phyloP scores from a whole-genome alignment of 805 yeast genomes.

The Metschnikowia continentalis region DNA sequence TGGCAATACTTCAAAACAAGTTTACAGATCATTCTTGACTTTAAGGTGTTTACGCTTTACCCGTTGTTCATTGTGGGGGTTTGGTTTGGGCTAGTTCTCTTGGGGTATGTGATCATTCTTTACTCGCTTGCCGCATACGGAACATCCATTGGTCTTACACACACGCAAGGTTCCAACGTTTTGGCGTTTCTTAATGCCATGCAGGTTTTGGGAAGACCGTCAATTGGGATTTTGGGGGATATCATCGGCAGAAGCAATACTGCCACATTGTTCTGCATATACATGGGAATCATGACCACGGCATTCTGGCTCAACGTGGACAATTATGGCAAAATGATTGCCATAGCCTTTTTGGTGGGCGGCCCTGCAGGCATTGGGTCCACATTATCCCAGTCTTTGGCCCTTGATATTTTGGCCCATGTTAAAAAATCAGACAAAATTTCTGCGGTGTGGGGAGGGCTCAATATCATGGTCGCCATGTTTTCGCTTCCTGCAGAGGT shows the following conservation, averaged over 20 bases:
- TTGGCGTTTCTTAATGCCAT: slow-evolving; percentile 38
- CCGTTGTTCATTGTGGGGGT: slow-evolving; percentile 23
- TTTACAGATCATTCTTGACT: slow-evolving; percentile 34
- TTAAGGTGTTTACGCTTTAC: slow-evolving; percentile 22
- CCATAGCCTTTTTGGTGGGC: slow-evolving; percentile 29
- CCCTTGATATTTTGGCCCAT: slow-evolving; percentile 15
- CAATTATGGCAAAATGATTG: slow-evolving; percentile 28
- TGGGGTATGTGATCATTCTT: slow-evolving; percentile 35
- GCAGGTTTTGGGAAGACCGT: slow-evolving; percentile 48
- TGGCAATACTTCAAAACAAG: slow-evolving; percentile 18
- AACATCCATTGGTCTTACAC: slow-evolving; percentile 41
- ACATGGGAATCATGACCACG: slow-evolving; percentile 23
- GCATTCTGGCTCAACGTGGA: slow-evolving; percentile 40
- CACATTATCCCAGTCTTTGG: slow-evolving; percentile 19
- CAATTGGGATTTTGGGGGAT: slow-evolving; percentile 47
- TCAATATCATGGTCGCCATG: slow-evolving; percentile 30
- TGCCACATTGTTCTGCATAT: slow-evolving; percentile 19
- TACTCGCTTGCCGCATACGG: slow-evolving; percentile 40
- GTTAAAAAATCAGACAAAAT: slow-evolving; percentile 18
- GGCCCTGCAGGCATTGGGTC: slow-evolving; percentile 28
- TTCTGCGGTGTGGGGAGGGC: slow-evolving; percentile 39
- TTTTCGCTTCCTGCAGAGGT: slow-evolving; percentile 48
- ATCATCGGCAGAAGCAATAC: slow-evolving; percentile 43
- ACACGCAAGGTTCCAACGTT: slow-evolving; percentile 28
- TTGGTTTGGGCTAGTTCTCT: slow-evolving; percentile 36